Evolutionary conservation across 805 yeast species (phyloP).

Genomic region (Nakazawaea ernobii): DNA sequence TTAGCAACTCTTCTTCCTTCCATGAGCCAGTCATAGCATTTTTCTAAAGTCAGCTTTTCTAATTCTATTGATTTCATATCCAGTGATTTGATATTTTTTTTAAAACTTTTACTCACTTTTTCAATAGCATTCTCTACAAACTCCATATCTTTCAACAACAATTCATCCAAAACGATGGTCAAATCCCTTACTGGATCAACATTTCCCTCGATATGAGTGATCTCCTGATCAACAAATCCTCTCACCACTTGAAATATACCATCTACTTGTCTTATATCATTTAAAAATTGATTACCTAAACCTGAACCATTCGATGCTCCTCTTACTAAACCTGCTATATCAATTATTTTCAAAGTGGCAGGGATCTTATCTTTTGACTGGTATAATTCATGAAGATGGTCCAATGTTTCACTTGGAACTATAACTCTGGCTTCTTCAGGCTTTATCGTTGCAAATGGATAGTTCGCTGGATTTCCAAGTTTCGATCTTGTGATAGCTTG

Average conservation of each 20-base stretch:
- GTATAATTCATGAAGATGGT: slow-evolving; percentile 67
- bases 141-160: slow-evolving; percentile 95
- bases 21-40: slow-evolving; percentile 71
- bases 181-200: slow-evolving; percentile 94
- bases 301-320: slow-evolving; percentile 98
- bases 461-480: slow-evolving; percentile 94
- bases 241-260: slow-evolving; percentile 97
- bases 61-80: slow-evolving; percentile 66
- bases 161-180: slow-evolving; percentile 85
- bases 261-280: slow-evolving; percentile 96
- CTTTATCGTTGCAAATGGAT: slow-evolving; percentile 96
- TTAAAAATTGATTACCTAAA: slow-evolving; percentile 93
- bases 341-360: slow-evolving; percentile 88
- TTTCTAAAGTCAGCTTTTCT: slow-evolving; percentile 73
- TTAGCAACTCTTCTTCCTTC: slow-evolving; percentile 86
- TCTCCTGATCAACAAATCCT: slow-evolving; percentile 96
- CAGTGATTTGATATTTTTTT: slow-evolving; percentile 76
- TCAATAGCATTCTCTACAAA: slow-evolving; percentile 54
- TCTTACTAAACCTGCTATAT: slow-evolving; percentile 96
- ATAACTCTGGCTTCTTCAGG: slow-evolving; percentile 97
- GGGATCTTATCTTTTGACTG: slow-evolving; percentile 84
- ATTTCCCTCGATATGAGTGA: slow-evolving; percentile 94
- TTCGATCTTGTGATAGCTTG: slow-evolving; percentile 94
- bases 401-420: slow-evolving; percentile 88
- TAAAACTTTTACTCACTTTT: slow-evolving; percentile 64